These are phyloP conservation scores for Plenodomus biglobosus DNA, from an alignment of 2,329 filamentous ascomycete genomes.

Conservation along the genomic window DNA sequence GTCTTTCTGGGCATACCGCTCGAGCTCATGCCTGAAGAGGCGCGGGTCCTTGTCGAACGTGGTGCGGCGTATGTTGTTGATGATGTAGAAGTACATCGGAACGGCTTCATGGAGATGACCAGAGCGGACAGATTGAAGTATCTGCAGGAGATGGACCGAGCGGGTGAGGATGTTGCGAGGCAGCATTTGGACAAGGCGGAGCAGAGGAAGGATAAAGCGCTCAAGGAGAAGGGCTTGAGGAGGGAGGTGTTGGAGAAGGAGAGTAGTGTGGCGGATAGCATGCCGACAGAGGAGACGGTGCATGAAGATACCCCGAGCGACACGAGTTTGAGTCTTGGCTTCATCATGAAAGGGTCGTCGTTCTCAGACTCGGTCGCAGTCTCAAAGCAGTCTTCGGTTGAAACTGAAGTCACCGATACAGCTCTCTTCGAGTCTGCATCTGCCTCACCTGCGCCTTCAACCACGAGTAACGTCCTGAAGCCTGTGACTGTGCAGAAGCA, in stretches of 20 bases:
- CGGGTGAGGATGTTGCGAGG: slow-evolving; percentile 55
- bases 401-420: slow-evolving; percentile 3
- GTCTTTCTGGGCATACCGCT: slow-evolving; percentile 87
- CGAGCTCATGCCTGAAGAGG: slow-evolving; percentile 90
- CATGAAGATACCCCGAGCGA: slow-evolving; percentile 10
- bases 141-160: slow-evolving; percentile 56
- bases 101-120: slow-evolving; percentile 61
- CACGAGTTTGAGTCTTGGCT: slow-evolving; percentile 21
- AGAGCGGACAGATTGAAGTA: slow-evolving; percentile 64
- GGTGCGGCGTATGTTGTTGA: slow-evolving; percentile 78
- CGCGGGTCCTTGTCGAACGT: slow-evolving; percentile 74
- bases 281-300: slow-evolving; percentile 14
- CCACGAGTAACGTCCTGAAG: slow-evolving; percentile 10
- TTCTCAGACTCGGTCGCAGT: slow-evolving; percentile 11
- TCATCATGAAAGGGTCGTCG: slow-evolving; percentile 31
- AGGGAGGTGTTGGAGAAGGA: slow-evolving; percentile 12
- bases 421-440: slow-evolving; percentile 31
- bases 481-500: slow-evolving; percentile 27
- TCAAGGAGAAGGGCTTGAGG: slow-evolving; percentile 52
- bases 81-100: slow-evolving; percentile 70
- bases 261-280: slow-evolving; percentile 13
- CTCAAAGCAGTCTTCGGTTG: not conserved
- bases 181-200: slow-evolving; percentile 52
- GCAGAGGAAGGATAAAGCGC: slow-evolving; percentile 51
- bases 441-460: slow-evolving; percentile 10